These are phyloP conservation scores for Clarireedia hainanense DNA, from an alignment of 2,329 filamentous ascomycete genomes.

Conservation along the genomic window DNA sequence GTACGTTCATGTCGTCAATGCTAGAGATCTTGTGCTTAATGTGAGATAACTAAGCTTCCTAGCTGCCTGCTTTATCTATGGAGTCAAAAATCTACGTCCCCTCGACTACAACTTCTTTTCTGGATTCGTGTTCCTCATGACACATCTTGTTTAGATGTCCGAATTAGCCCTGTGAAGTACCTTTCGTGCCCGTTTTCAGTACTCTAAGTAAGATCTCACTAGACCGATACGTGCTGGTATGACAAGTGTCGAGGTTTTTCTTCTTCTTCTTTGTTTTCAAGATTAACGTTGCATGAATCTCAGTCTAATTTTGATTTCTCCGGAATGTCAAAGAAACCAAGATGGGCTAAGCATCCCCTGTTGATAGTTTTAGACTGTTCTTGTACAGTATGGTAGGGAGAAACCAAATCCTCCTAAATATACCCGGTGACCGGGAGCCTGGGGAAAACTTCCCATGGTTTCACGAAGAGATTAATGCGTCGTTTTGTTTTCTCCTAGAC, in stretches of 20 bases:
- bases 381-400: background rate
- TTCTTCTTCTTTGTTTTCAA: background rate
- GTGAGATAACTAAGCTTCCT: background rate
- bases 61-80: background rate
- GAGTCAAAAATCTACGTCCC: background rate
- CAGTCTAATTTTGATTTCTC: background rate
- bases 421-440: background rate
- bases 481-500: background rate
- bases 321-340: no score
- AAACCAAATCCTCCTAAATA: background rate
- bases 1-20: background rate
- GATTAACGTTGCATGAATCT: slow-evolving; percentile 4
- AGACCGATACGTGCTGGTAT: background rate
- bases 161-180: background rate
- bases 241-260: background rate
- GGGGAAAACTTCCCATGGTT: background rate
- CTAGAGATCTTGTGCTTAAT: background rate
- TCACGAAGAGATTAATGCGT: background rate
- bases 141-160: slow-evolving; percentile 8
- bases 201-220: background rate
- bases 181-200: background rate
- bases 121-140: background rate
- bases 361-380: no score
- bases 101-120: background rate
- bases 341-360: no score